Evolutionary conservation across 176 grass and related monocot species (phyloP).

Genomic region (Aegilops bicornis): DNA sequence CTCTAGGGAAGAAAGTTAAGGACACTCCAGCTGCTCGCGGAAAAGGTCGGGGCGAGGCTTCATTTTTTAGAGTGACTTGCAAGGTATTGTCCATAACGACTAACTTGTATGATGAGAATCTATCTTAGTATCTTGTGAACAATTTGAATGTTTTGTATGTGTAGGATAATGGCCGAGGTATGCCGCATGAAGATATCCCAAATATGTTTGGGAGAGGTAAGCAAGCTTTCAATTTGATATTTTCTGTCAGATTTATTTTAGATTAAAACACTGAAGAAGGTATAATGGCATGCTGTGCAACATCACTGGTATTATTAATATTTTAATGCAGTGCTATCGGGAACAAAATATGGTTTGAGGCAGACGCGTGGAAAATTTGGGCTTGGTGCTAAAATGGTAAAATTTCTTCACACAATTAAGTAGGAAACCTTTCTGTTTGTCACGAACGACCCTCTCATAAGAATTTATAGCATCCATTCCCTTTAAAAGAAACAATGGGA

Average conservation of each 20-base stretch:
- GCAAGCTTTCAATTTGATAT: conserved; percentile 30
- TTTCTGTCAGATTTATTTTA: background rate
- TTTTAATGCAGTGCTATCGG: conserved; percentile 83
- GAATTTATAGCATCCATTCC: background rate
- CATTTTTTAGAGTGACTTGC: conserved; percentile 92
- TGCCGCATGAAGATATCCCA: conserved; percentile 99
- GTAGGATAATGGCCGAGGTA: conserved; percentile 94
- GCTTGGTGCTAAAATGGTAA: conserved; percentile 98
- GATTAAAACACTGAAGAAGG: background rate
- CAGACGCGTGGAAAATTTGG: conserved; percentile 99
- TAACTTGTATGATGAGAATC: conserved; percentile 10
- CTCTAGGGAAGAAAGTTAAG: conserved; percentile 86
- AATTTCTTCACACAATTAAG: background rate
- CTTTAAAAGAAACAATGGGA: background rate
- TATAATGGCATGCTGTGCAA: background rate
- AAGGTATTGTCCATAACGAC: conserved; percentile 61
- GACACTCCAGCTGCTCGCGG: conserved; percentile 54
- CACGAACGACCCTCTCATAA: background rate
- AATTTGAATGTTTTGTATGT: background rate
- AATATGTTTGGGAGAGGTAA: conserved; percentile 98
- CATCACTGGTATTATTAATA: conserved; percentile 29
- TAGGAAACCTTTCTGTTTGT: background rate
- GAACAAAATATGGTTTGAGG: conserved; percentile 98
- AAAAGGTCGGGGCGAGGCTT: conserved; percentile 83
- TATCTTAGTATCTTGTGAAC: background rate